Evolutionary conservation across 2,329 filamentous ascomycete species (phyloP).

Genomic region (Fusarium sp.): DNA sequence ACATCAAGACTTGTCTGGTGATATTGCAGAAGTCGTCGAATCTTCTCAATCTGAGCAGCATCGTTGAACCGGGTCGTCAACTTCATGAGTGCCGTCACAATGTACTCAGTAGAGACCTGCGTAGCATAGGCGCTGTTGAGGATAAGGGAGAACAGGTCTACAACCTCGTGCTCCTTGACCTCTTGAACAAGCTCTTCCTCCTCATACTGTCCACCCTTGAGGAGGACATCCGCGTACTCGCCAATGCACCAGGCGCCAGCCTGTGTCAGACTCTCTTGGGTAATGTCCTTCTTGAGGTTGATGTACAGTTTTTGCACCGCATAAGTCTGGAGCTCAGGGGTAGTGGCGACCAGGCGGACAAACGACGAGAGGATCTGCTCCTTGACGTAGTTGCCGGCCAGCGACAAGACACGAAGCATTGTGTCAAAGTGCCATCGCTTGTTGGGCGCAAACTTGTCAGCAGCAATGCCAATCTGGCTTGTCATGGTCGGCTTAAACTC

Average conservation of each 20-base stretch:
- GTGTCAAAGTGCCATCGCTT: slow-evolving; percentile 99
- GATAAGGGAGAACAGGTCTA: slow-evolving; percentile 93
- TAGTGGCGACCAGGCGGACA: slow-evolving; percentile 93
- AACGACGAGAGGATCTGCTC: slow-evolving; percentile 98
- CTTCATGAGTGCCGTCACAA: slow-evolving; percentile 94
- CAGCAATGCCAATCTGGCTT: slow-evolving; percentile 95
- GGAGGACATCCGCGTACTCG: slow-evolving; percentile 92
- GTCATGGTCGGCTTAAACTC: slow-evolving; percentile 99
- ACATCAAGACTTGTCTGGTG: slow-evolving; percentile 91
- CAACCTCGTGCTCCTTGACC: slow-evolving; percentile 88
- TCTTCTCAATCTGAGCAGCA: slow-evolving; percentile 84
- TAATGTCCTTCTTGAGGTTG: slow-evolving; percentile 94
- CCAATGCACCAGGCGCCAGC: slow-evolving; percentile 98
- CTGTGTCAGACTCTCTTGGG: slow-evolving; percentile 93
- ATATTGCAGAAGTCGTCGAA: slow-evolving; percentile 80
- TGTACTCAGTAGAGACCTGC: slow-evolving; percentile 93
- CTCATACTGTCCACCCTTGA: slow-evolving; percentile 90
- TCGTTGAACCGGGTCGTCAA: slow-evolving; percentile 90
- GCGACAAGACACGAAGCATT: slow-evolving; percentile 91
- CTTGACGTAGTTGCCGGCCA: slow-evolving; percentile 97
- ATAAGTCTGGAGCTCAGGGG: slow-evolving; percentile 94
- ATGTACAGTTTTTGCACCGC: slow-evolving; percentile 95
- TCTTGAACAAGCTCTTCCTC: slow-evolving; percentile 87
- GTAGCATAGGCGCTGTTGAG: slow-evolving; percentile 95
- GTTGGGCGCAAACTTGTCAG: slow-evolving; percentile 94